phyloP scores from a whole-genome alignment of 305 asterid species.

The Fraxinus latifolia region DNA sequence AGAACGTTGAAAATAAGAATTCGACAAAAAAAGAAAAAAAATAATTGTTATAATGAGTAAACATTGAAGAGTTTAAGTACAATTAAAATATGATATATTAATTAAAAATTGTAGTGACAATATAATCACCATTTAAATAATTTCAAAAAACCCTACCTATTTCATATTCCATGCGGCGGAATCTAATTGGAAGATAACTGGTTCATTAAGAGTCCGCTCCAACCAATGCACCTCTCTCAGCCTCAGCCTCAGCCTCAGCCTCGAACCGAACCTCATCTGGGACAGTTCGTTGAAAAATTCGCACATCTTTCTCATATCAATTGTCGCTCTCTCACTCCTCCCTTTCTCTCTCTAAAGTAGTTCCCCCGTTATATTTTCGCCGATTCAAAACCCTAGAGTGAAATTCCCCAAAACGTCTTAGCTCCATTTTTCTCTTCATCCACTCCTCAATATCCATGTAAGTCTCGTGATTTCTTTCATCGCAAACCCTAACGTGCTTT shows the following conservation, averaged over 20 bases:
- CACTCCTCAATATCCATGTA: slow-evolving; percentile 22
- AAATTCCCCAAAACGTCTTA: slow-evolving; percentile 26
- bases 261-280: slow-evolving; percentile 30
- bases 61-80: neutral
- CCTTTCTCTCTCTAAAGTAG: slow-evolving; percentile 22
- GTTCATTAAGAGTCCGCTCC: neutral
- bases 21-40: no score
- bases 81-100: neutral
- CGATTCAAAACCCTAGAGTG: slow-evolving; percentile 50
- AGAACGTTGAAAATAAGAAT: neutral
- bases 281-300: slow-evolving; percentile 46
- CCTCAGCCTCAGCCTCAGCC: slow-evolving; percentile 25
- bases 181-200: slow-evolving; percentile 2
- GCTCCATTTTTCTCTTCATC: slow-evolving; percentile 19
- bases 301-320: slow-evolving; percentile 36
- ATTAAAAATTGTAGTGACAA: neutral
- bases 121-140: neutral
- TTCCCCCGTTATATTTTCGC: slow-evolving; percentile 27
- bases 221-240: slow-evolving; percentile 9
- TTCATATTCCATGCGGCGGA: slow-evolving; percentile 11
- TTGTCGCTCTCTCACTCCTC: slow-evolving; percentile 22
- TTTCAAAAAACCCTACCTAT: neutral
- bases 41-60: no score
- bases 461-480: slow-evolving; percentile 20
- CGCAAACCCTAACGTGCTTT: slow-evolving; percentile 26